A percentile compares a stretch with the other conserved stretches of the same genome.
Conservation (phyloP, 495 filamentous ascomycete genomes). For the Elasticomyces elasticus region DNA sequence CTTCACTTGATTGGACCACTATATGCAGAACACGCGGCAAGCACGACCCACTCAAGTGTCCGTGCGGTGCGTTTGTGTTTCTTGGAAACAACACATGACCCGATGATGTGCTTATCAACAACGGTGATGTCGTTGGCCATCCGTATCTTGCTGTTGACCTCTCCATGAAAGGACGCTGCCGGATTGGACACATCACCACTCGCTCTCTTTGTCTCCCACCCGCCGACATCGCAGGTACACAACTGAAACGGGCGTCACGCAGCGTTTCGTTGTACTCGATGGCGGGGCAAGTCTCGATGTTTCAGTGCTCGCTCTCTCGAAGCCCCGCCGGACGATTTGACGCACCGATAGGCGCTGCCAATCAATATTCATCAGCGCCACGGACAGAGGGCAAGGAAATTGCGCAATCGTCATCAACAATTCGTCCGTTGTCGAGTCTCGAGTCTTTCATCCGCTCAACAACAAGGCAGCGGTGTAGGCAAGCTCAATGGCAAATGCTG, state of each 20-base stretch:
- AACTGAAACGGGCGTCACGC: constrained; percentile 16
- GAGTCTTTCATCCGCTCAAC: neutral
- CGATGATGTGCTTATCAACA: neutral
- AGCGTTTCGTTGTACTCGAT: neutral
- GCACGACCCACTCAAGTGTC: too few species aligned
- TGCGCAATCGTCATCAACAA: neutral
- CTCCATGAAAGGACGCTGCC: neutral
- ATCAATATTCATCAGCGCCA: neutral
- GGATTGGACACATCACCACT: neutral
- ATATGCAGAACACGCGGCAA: too few species aligned
- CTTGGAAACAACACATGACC: neutral
- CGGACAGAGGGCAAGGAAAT: neutral
- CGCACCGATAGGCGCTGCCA: neutral
- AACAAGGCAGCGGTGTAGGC: neutral
- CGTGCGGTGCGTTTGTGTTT: too few species aligned
- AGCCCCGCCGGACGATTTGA: too few species aligned
- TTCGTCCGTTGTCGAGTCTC: neutral
- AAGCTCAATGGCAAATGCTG: neutral
- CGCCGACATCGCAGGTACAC: neutral
- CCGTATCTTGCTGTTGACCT: neutral
- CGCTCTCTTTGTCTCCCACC: neutral
- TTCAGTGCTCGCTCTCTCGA: neutral
- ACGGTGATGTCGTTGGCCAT: neutral
- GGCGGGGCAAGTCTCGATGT: neutral
- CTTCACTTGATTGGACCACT: too few species aligned